Percentiles rank a stretch among this genome's conserved stretches.
These are phyloP conservation scores for Acaromyces ingoldii DNA, from an alignment of 1,284 basidiomycete species.

Conservation along the genomic window DNA sequence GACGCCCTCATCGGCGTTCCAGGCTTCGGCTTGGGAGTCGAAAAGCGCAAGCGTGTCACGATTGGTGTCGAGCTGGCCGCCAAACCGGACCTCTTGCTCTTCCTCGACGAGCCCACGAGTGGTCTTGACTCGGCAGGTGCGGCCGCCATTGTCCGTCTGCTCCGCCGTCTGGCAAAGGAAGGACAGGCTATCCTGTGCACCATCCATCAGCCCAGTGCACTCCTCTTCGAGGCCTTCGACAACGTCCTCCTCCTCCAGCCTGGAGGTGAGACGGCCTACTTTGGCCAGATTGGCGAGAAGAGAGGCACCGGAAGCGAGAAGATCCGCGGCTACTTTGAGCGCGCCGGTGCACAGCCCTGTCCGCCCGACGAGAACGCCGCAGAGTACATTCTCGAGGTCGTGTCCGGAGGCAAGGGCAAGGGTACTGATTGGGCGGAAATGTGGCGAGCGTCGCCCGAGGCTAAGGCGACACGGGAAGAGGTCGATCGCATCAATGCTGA, in stretches of 20 bases:
- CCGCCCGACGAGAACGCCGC: conserved; percentile 32
- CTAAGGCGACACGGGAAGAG: conserved; percentile 52
- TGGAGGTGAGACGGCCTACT: conserved; percentile 30
- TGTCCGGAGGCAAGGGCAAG: conserved; percentile 15
- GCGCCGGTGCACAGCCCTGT: conserved; percentile 30
- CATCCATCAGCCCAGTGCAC: conserved; percentile 38
- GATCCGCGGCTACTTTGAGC: conserved; percentile 37
- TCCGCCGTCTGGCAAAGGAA: conserved; percentile 29
- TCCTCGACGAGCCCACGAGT: conserved; percentile 45
- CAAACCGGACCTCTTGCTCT: conserved; percentile 39
- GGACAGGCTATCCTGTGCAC: conserved; percentile 43
- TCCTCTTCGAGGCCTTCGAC: conserved; percentile 40
- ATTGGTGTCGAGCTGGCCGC: conserved; percentile 44
- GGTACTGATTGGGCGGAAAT: conserved; percentile 26
- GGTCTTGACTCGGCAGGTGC: conserved; percentile 37
- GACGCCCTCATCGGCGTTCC: conserved; percentile 39
- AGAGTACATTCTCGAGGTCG: conserved; percentile 52
- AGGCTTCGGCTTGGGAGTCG: conserved; percentile 37
- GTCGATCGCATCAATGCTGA: conserved; percentile 54
- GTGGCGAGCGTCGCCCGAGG: conserved; percentile 52
- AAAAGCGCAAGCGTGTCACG: conserved; percentile 35
- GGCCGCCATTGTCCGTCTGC: conserved; percentile 32
- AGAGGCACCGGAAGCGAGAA: conserved; percentile 16
- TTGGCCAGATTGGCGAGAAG: conserved; percentile 31
- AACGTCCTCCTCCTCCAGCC: conserved; percentile 31